Evolutionary conservation across 345 rosid genomes (phyloP).

Genomic region (Hibiscus tridactylites): DNA sequence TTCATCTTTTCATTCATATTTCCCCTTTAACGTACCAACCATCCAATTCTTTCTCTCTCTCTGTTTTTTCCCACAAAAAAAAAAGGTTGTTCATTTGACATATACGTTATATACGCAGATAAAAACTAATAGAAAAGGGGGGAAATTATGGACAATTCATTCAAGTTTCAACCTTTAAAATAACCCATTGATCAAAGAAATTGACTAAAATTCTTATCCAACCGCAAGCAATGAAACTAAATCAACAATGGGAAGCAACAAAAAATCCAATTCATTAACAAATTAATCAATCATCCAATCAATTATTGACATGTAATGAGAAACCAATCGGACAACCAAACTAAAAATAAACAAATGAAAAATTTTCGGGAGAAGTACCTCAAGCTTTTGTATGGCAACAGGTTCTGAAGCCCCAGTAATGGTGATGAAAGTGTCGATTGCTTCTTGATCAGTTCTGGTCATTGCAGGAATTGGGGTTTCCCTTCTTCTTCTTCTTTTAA

Average conservation of each 20-base stretch:
- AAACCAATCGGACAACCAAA: conserved; percentile 6
- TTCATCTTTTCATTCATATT: not conserved
- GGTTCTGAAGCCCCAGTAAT: conserved; percentile 74
- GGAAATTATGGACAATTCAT: not conserved
- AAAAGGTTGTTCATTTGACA: not conserved
- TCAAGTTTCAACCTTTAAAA: not conserved
- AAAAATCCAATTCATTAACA: conserved; percentile 24
- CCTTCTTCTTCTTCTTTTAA: not conserved
- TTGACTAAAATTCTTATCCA: conserved; percentile 2
- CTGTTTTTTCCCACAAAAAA: not conserved
- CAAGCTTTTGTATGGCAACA: conserved; percentile 59
- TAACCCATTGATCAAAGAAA: not conserved
- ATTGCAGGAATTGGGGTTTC: conserved; percentile 18
- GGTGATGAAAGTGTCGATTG: conserved; percentile 74
- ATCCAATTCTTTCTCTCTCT: not conserved
- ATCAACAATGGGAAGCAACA: conserved; percentile 19
- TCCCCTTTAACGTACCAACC: not conserved
- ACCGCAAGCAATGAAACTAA: conserved; percentile 6
- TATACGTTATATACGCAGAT: not conserved
- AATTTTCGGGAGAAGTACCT: conserved; percentile 32
- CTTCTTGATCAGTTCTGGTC: conserved; percentile 73
- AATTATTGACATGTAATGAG: not conserved
- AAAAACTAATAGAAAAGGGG: not conserved
- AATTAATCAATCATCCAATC: conserved; percentile 2
- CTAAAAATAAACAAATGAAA: not conserved